Conservation (phyloP, 2,329 filamentous ascomycete species). For the Alternaria conjuncta region DNA sequence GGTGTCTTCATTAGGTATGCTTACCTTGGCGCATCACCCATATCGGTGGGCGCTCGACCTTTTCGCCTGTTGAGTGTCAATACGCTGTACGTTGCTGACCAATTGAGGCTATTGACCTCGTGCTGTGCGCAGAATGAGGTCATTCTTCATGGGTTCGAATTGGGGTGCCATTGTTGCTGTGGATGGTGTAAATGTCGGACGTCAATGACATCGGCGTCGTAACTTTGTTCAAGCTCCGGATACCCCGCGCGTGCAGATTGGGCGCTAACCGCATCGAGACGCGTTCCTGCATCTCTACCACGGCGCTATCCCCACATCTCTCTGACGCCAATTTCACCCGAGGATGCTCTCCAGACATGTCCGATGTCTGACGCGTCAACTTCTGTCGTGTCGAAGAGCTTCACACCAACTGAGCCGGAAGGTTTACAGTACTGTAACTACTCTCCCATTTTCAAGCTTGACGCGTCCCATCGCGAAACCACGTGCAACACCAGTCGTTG, state of each 20-base stretch:
- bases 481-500: constrained; percentile 28
- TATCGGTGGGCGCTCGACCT: constrained; percentile 90
- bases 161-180: constrained; percentile 65
- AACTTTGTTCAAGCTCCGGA: constrained; percentile 19
- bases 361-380: constrained; percentile 13
- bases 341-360: constrained; percentile 27
- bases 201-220: constrained; percentile 20
- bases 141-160: constrained; percentile 89
- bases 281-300: constrained; percentile 20
- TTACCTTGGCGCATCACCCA: constrained; percentile 99
- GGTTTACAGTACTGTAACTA: background rate
- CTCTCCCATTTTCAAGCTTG: constrained; percentile 13
- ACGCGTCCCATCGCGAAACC: constrained; percentile 38
- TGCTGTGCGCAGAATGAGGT: constrained; percentile 87
- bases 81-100: background rate
- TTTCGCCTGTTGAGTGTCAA: constrained; percentile 68
- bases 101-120: constrained; percentile 67
- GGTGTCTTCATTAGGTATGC: constrained; percentile 3
- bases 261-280: constrained; percentile 28
- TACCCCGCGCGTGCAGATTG: constrained; percentile 30
- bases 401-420: background rate
- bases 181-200: background rate
- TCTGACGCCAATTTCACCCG: background rate
- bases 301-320: background rate
- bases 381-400: background rate